These are phyloP conservation scores for Acer yangbiense DNA, from an alignment of 345 rosid genomes.

Conservation along the genomic window DNA sequence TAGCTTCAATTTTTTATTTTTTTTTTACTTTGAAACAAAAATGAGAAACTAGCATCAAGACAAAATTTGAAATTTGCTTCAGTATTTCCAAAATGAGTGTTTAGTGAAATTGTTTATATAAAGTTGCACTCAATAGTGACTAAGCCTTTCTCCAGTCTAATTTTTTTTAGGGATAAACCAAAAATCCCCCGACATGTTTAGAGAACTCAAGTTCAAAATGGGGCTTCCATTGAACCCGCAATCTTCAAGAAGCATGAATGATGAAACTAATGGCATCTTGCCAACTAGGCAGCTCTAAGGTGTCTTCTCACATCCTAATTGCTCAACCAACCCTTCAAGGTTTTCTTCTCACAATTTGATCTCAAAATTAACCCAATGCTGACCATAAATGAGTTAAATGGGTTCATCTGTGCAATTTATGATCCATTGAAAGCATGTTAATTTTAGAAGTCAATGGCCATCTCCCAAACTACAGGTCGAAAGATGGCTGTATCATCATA, in stretches of 20 bases:
- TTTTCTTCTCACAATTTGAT: background rate
- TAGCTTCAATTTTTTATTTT: background rate
- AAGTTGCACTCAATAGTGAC: background rate
- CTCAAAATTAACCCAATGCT: background rate
- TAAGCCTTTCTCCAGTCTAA: background rate
- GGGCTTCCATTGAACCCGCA: background rate
- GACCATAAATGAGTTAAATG: background rate
- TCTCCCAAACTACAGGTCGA: background rate
- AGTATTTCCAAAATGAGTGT: background rate
- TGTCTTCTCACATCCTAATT: too few species aligned
- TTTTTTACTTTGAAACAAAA: background rate
- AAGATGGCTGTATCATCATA: background rate
- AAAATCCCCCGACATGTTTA: background rate
- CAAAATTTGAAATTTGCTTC: background rate
- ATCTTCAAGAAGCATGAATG: background rate
- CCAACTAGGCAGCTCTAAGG: background rate
- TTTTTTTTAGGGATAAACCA: background rate
- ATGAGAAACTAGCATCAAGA: background rate
- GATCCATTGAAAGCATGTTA: background rate
- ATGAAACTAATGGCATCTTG: background rate
- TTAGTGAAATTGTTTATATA: background rate
- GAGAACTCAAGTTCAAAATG: background rate
- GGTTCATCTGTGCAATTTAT: background rate
- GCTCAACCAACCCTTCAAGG: too few species aligned
- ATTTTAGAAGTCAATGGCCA: background rate